phyloP scores from a whole-genome alignment of 176 grass and related monocot species.

The Cymbopogon citratus region DNA sequence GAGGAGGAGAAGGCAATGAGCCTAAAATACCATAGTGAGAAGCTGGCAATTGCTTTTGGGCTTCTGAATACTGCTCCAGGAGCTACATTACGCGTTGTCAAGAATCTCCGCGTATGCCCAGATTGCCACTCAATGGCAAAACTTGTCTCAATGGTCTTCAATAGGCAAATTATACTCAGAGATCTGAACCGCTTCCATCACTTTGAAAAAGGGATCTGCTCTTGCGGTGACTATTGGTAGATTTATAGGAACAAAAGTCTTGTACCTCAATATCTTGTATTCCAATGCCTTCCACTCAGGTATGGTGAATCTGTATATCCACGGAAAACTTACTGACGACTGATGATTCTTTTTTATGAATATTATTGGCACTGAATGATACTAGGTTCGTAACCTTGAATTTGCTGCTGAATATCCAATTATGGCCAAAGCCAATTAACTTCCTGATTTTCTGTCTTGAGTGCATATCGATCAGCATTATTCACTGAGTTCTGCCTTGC shows the following conservation, averaged over 20 bases:
- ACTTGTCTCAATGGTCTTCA: conserved; percentile 58
- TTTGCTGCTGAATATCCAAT: background rate
- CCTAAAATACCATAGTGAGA: conserved; percentile 69
- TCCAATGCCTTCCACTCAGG: conserved; percentile 14
- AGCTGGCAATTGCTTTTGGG: conserved; percentile 69
- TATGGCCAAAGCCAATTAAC: background rate
- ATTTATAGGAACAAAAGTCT: background rate
- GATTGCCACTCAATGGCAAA: conserved; percentile 77
- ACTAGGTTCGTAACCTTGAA: background rate
- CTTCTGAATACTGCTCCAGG: conserved; percentile 64
- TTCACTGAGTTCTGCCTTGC: background rate
- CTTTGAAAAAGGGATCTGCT: conserved; percentile 58
- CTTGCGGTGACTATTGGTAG: conserved; percentile 76
- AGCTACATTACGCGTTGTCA: conserved; percentile 57
- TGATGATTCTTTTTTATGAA: background rate
- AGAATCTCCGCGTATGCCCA: conserved; percentile 68
- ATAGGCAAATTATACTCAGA: conserved; percentile 68
- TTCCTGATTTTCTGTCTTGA: background rate
- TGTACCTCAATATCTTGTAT: conserved; percentile 13
- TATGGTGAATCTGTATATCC: conserved; percentile 32
- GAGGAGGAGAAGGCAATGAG: conserved; percentile 60
- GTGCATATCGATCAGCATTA: conserved; percentile 5
- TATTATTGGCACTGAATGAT: background rate
- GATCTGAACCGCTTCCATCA: conserved; percentile 73
- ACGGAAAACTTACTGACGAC: background rate